Evolutionary conservation across 2,329 filamentous ascomycete genomes (phyloP).

Genomic region (Trichoderma sp.): DNA sequence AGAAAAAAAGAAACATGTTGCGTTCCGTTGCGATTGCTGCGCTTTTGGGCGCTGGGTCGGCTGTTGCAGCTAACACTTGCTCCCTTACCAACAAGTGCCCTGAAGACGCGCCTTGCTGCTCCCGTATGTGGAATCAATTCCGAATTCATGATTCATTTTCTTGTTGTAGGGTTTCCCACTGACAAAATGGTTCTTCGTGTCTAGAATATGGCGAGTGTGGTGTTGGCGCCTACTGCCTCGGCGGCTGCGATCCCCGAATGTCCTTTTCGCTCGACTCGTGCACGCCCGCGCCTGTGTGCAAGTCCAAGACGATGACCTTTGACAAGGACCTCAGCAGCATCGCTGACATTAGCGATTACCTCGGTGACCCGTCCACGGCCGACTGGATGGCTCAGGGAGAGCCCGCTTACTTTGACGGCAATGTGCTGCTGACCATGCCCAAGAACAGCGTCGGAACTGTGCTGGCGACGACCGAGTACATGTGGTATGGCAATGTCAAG

Average conservation of each 20-base stretch:
- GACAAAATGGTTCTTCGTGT: neutral
- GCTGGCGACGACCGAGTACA: constrained; percentile 78
- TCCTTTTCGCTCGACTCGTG: constrained; percentile 85
- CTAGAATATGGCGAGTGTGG: constrained; percentile 91
- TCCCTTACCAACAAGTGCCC: constrained; percentile 64
- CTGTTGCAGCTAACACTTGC: constrained; percentile 44
- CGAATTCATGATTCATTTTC: neutral
- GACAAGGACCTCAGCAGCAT: constrained; percentile 66
- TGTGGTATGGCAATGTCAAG: constrained; percentile 96
- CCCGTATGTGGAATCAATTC: constrained; percentile 59
- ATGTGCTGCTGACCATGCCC: constrained; percentile 86
- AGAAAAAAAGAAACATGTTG: constrained; percentile 31
- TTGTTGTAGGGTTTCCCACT: neutral
- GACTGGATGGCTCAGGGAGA: constrained; percentile 90
- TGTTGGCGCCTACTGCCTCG: constrained; percentile 91
- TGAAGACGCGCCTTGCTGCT: constrained; percentile 72
- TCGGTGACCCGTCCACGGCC: constrained; percentile 75
- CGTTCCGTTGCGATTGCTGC: constrained; percentile 34
- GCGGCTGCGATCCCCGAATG: constrained; percentile 87
- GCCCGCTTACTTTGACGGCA: constrained; percentile 66
- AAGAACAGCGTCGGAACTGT: constrained; percentile 83
- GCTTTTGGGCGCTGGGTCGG: constrained; percentile 37
- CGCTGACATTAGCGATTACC: constrained; percentile 73
- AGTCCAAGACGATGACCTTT: constrained; percentile 73
- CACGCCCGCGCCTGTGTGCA: constrained; percentile 79